Conservation (phyloP, 805 yeast genomes). For the Metschnikowia anglica region DNA sequence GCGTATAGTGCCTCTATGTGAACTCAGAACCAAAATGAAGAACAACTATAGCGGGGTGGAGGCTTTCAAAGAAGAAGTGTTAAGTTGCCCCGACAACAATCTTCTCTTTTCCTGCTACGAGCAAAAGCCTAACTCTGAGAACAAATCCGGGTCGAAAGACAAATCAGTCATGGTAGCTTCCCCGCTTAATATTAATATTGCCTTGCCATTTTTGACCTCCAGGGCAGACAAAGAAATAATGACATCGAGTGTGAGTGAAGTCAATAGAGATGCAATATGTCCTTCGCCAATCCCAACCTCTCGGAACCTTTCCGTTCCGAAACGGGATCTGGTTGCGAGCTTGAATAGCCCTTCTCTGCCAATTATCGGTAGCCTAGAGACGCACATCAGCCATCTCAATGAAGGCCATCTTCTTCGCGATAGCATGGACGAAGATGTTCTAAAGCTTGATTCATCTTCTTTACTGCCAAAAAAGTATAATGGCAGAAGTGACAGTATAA, state of each 20-base stretch:
- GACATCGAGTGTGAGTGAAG: slow-evolving; percentile 19
- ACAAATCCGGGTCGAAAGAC: background rate
- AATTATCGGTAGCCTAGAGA: slow-evolving; percentile 39
- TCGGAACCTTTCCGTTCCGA: background rate
- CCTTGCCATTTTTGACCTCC: slow-evolving; percentile 45
- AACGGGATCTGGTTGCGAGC: slow-evolving; percentile 11
- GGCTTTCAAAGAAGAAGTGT: slow-evolving; percentile 60
- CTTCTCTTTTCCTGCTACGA: slow-evolving; percentile 57
- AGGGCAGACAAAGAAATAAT: slow-evolving; percentile 31
- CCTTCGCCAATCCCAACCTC: slow-evolving; percentile 5
- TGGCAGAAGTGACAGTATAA: slow-evolving; percentile 28
- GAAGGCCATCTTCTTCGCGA: slow-evolving; percentile 8
- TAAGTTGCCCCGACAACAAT: slow-evolving; percentile 60
- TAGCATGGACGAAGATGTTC: slow-evolving; percentile 20
- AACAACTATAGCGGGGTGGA: slow-evolving; percentile 33
- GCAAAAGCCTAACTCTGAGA: slow-evolving; percentile 14
- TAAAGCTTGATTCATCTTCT: slow-evolving; percentile 33
- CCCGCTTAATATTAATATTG: slow-evolving; percentile 44
- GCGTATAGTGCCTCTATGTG: slow-evolving; percentile 57
- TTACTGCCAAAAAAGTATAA: slow-evolving; percentile 30
- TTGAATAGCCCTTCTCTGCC: slow-evolving; percentile 28
- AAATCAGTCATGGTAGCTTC: slow-evolving; percentile 36
- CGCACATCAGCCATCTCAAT: slow-evolving; percentile 33
- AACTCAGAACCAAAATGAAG: slow-evolving; percentile 55
- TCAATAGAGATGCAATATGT: slow-evolving; percentile 9